These are phyloP conservation scores for Diplogelasinospora grovesii DNA, from an alignment of 495 filamentous ascomycete genomes.

Conservation along the genomic window DNA sequence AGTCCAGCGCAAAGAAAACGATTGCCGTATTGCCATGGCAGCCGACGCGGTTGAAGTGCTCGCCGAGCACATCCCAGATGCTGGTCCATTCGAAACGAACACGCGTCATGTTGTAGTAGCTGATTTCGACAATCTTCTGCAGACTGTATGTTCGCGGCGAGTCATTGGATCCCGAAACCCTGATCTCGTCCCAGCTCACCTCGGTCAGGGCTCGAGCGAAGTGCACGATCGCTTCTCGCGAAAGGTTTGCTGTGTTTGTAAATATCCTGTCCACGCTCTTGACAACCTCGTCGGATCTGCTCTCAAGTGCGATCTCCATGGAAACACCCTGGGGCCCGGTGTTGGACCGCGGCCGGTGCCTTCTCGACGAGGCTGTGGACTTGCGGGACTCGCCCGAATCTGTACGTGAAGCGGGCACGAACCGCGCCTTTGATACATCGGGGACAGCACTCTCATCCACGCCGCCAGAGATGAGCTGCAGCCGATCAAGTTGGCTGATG, in stretches of 20 bases:
- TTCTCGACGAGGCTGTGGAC: slow-evolving; percentile 57
- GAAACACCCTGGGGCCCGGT: slow-evolving; percentile 64
- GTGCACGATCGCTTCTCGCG: slow-evolving; percentile 92
- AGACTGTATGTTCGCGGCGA: slow-evolving; percentile 92
- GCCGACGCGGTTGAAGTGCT: slow-evolving; percentile 96
- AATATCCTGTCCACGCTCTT: slow-evolving; percentile 93
- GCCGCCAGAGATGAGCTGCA: slow-evolving; percentile 90
- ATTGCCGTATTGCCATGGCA: slow-evolving; percentile 92
- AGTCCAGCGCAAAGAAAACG: slow-evolving; percentile 95
- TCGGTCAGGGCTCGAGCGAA: slow-evolving; percentile 91
- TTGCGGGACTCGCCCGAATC: slow-evolving; percentile 52
- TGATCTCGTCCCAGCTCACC: slow-evolving; percentile 98
- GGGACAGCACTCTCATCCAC: slow-evolving; percentile 89
- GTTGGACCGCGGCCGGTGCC: slow-evolving; percentile 58
- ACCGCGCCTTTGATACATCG: slow-evolving; percentile 81
- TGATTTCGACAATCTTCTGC: slow-evolving; percentile 97
- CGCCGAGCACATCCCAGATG: slow-evolving; percentile 91
- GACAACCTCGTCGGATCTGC: slow-evolving; percentile 83
- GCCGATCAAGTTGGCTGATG: slow-evolving; percentile 89
- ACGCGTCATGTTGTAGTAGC: slow-evolving; percentile 98
- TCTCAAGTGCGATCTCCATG: slow-evolving; percentile 82
- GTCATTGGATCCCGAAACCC: slow-evolving; percentile 90
- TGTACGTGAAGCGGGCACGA: slow-evolving; percentile 46
- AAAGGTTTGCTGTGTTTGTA: slow-evolving; percentile 88
- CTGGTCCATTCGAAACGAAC: slow-evolving; percentile 97